These are phyloP conservation scores for Recurvomyces mirabilis DNA, from an alignment of 495 filamentous ascomycete species.

Conservation along the genomic window DNA sequence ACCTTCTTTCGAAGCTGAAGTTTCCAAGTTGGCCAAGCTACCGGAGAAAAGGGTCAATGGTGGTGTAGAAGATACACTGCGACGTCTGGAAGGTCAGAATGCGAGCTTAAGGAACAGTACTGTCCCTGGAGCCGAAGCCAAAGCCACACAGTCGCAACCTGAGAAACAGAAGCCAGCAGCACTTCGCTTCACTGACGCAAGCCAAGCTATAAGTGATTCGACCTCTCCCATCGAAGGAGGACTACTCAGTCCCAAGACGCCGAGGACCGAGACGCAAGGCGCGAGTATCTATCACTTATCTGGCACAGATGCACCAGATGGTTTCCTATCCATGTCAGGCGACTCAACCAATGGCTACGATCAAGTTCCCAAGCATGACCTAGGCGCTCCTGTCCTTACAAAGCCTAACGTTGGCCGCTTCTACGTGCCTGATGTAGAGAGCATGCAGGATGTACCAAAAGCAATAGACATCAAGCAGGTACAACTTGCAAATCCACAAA, in stretches of 20 bases:
- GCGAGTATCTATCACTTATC: constrained; percentile 27
- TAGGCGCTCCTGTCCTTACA: constrained; percentile 1
- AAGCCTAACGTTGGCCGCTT: background rate
- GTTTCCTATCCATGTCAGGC: background rate
- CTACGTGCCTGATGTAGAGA: background rate
- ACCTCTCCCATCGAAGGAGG: background rate
- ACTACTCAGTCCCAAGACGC: constrained; percentile 6
- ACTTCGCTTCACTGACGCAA: background rate
- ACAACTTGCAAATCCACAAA: background rate
- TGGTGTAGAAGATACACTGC: constrained; percentile 81
- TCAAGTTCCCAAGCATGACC: background rate
- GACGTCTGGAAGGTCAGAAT: constrained; percentile 88
- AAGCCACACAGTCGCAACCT: constrained; percentile 6
- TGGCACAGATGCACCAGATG: constrained; percentile 1
- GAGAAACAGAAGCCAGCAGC: constrained; percentile 6
- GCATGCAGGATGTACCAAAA: background rate
- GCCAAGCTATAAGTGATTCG: background rate
- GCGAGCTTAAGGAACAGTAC: constrained; percentile 36
- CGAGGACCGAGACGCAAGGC: constrained; percentile 24
- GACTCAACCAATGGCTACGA: background rate
- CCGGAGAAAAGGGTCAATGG: constrained; percentile 84
- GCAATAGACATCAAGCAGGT: background rate
- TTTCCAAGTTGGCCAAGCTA: constrained; percentile 76
- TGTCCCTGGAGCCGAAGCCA: constrained; percentile 26
- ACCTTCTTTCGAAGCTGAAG: constrained; percentile 82